Conservation (phyloP, 2,329 filamentous ascomycete species). For the Penicillium sp. region DNA sequence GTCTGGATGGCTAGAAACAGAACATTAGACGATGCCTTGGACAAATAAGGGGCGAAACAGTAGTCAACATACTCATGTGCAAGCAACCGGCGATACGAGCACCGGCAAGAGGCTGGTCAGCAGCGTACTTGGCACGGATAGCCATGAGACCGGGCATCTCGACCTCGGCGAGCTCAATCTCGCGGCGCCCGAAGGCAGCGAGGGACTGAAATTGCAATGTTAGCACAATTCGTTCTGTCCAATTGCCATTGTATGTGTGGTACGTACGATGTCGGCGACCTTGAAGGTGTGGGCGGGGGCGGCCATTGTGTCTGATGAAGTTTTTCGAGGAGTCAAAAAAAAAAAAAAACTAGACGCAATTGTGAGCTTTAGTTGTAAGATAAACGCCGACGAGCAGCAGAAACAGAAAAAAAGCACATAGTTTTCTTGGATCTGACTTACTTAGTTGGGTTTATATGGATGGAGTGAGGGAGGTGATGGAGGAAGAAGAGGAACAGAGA, state of each 20-base stretch:
- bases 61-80: slow-evolving; percentile 73
- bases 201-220: slow-evolving; percentile 55
- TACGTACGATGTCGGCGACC: slow-evolving; percentile 82
- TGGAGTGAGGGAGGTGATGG: slow-evolving; percentile 7
- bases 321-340: slow-evolving; percentile 7
- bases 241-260: background rate
- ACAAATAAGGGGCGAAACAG: background rate
- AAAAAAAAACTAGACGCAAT: slow-evolving; percentile 14
- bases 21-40: slow-evolving; percentile 13
- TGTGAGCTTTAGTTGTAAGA: background rate
- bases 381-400: background rate
- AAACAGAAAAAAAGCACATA: background rate
- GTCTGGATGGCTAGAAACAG: slow-evolving; percentile 76
- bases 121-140: slow-evolving; percentile 85
- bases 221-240: slow-evolving; percentile 2
- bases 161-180: slow-evolving; percentile 95
- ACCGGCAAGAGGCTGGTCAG: slow-evolving; percentile 88
- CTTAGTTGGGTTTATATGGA: background rate
- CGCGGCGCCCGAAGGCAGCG: slow-evolving; percentile 96
- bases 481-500: slow-evolving; percentile 13
- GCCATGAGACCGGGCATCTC: slow-evolving; percentile 98
- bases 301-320: slow-evolving; percentile 49
- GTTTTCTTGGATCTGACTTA: background rate
- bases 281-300: slow-evolving; percentile 92
- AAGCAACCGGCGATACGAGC: slow-evolving; percentile 96